Conservation (phyloP, 2,329 filamentous ascomycete species). For the Trichoderma koningii region DNA sequence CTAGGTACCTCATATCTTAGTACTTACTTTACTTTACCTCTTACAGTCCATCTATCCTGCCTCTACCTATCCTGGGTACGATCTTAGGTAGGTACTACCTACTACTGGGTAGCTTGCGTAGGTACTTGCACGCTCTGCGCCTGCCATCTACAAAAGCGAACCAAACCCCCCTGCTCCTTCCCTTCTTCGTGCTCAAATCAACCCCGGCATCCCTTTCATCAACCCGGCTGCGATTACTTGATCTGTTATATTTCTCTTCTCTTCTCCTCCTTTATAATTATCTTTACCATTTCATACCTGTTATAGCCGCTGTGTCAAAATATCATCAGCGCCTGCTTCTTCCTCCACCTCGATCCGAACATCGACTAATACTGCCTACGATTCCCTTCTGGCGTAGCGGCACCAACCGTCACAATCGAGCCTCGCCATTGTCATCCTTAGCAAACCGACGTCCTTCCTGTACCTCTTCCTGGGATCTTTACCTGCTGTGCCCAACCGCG, state of each 20-base stretch:
- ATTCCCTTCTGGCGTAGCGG: not conserved
- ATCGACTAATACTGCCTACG: not conserved
- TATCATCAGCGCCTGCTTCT: not conserved
- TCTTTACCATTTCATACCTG: not conserved
- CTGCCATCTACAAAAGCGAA: conserved; percentile 19
- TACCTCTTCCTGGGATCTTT: not conserved
- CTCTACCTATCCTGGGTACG: not conserved
- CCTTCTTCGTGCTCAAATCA: not conserved
- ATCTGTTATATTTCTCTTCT: too few relatives aligned
- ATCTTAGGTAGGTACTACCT: not conserved
- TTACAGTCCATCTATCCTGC: too few relatives aligned
- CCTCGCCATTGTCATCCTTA: not conserved
- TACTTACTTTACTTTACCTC: too few relatives aligned
- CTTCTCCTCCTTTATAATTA: not conserved
- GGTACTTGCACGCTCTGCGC: not conserved
- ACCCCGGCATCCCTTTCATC: not conserved
- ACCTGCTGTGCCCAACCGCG: too few relatives aligned
- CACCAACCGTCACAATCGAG: not conserved
- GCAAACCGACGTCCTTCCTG: conserved; percentile 3
- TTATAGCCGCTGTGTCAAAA: not conserved
- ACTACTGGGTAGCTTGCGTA: too few relatives aligned
- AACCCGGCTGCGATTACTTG: not conserved
- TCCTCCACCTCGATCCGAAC: not conserved
- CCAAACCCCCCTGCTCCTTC: not conserved
- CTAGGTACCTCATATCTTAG: too few relatives aligned